These are phyloP conservation scores for Carex myosuroides DNA, from an alignment of 176 grass and related monocot species.

Conservation along the genomic window DNA sequence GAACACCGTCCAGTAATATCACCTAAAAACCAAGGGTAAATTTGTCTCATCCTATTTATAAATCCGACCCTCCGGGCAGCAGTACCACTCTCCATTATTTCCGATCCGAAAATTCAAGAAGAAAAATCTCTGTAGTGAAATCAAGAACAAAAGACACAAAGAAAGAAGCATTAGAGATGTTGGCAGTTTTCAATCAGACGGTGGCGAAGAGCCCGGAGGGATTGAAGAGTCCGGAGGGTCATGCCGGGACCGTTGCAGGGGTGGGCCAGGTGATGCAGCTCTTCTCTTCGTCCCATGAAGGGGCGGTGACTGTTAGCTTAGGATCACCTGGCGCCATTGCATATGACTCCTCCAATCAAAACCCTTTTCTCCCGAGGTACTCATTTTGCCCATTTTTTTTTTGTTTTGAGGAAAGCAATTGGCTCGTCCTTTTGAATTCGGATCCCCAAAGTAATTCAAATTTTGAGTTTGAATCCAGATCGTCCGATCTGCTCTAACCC, in stretches of 20 bases:
- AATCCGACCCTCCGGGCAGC: neutral
- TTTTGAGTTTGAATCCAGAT: no score
- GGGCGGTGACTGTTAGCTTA: constrained; percentile 62
- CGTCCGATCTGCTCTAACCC: no score
- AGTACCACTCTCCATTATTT: neutral
- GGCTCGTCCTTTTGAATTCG: neutral
- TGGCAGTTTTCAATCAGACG: constrained; percentile 82
- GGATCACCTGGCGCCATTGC: constrained; percentile 59
- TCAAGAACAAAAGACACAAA: neutral
- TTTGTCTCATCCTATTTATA: neutral
- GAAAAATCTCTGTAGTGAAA: neutral
- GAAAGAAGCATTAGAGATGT: constrained; percentile 39
- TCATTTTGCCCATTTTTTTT: neutral
- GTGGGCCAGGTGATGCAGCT: constrained; percentile 47
- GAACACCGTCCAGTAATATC: constrained; percentile 10
- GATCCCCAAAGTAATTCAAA: no score
- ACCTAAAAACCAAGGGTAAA: neutral
- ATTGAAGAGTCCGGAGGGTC: constrained; percentile 51
- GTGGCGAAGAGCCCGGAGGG: constrained; percentile 92
- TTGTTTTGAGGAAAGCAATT: neutral
- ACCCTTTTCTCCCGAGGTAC: constrained; percentile 64
- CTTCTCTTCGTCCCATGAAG: constrained; percentile 39
- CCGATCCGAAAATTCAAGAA: neutral
- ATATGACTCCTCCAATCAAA: constrained; percentile 47
- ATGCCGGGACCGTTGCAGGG: constrained; percentile 11